Percentiles rank a stretch among this genome's conserved stretches.
phyloP scores from a whole-genome alignment of 2,329 filamentous ascomycete species.

The Pseudocercospora fuligena region DNA sequence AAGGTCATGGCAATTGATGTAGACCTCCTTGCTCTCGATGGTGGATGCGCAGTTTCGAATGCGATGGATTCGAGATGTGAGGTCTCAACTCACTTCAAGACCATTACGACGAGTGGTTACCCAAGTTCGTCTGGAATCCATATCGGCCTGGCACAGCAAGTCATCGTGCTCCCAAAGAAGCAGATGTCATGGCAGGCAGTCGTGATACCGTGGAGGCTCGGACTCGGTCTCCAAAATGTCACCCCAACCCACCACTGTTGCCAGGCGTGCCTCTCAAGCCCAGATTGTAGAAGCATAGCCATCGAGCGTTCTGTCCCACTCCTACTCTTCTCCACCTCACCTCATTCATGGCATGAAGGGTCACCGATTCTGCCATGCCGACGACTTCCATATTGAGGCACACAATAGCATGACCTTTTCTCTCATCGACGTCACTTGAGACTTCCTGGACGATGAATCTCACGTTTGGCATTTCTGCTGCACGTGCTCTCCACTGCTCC shows the following conservation, averaged over 20 bases:
- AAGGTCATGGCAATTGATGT: no score
- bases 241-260: constrained; percentile 6
- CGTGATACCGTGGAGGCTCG: no score
- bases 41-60: no score
- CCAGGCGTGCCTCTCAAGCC: constrained; percentile 16
- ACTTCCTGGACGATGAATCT: constrained; percentile 8
- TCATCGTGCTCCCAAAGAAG: no score
- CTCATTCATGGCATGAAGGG: constrained; percentile 12
- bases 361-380: constrained; percentile 10
- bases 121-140: no score
- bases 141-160: no score
- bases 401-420: constrained; percentile 9
- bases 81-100: no score
- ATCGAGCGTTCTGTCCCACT: background rate
- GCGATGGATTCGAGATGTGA: no score
- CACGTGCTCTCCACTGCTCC: constrained; percentile 4
- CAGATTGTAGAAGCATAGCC: constrained; percentile 10
- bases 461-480: constrained; percentile 9
- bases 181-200: no score
- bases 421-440: constrained; percentile 12
- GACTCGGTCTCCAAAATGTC: no score
- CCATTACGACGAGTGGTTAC: no score
- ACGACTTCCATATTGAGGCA: constrained; percentile 18
- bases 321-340: constrained; percentile 10
- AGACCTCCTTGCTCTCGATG: no score